Conservation (phyloP, 2,329 filamentous ascomycete genomes). For the Stachybotrys chartarum region DNA sequence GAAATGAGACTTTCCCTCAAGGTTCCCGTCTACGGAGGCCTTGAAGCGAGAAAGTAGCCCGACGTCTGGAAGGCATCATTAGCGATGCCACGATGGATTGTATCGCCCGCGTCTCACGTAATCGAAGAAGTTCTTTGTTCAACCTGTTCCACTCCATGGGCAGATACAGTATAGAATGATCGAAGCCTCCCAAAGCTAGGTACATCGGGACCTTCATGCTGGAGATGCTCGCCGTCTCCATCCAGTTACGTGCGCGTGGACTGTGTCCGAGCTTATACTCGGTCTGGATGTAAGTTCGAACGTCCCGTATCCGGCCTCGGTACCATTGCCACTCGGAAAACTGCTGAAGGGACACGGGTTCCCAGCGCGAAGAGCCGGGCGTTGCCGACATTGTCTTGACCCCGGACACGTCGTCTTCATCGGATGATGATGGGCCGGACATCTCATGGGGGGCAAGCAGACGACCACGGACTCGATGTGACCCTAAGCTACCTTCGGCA, state of each 20-base stretch:
- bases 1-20: slow-evolving; percentile 34
- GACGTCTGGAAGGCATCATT: slow-evolving; percentile 27
- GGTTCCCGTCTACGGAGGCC: slow-evolving; percentile 40
- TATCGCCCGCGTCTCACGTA: slow-evolving; percentile 27
- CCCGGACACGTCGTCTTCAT: background rate
- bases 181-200: slow-evolving; percentile 14
- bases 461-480: background rate
- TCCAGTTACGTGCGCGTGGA: background rate
- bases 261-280: no score
- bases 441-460: background rate
- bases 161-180: slow-evolving; percentile 30
- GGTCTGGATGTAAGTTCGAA: no score
- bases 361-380: no score
- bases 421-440: background rate
- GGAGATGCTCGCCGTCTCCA: background rate
- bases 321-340: no score
- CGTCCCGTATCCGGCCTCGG: no score
- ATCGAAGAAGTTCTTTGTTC: slow-evolving; percentile 39
- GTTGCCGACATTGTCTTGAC: no score
- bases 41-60: slow-evolving; percentile 44
- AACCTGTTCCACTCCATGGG: slow-evolving; percentile 33
- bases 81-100: background rate
- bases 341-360: no score
- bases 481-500: background rate
- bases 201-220: background rate